Base-by-base conservation (phyloP, 2,329 filamentous ascomycete species). In the Aspergillus nomiae region DNA sequence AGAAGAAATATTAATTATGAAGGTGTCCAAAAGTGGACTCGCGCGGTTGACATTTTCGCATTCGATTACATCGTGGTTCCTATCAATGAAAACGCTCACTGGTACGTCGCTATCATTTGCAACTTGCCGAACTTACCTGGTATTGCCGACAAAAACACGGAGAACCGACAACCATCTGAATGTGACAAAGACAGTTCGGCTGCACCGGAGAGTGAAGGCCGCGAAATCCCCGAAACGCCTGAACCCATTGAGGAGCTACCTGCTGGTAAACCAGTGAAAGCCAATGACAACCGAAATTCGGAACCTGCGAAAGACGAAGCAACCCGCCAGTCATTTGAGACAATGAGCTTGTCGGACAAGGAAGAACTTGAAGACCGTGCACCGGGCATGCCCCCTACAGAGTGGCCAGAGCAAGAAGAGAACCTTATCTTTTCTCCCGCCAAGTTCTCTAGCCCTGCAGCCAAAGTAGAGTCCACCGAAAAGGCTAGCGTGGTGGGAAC, bases 101-200 rank as follows among this genome's bases (percentile, higher is more conserved):
- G 96, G 95, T 98, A 95, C 77, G 82, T 98, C 67, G 93, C 92
- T 16, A 94, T 99, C 61, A 94, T 99, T 58, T 97, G 92, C 84
- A 97, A 99, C 71, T 85, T 94, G 2, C 86, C 87, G 4, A 88
- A 85, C 58, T 82, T 95, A n/a, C 68, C 70, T 34, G 75, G 79
- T 9, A 65, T 66, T 14, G 34, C 58, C 11, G 63, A 63, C 10
- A 53, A 59, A 55, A 28, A 61, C 64, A 59, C 9, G 64, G 46
- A 58, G 61, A 19, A 43, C 43, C 48, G 1, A 34, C 26, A 11
- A 11, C 4, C 48, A 14, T 16, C 46, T 9, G 24, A 58, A 28
- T 59, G 50, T 19, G 57, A 63, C 26, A 62, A 69, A 45, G 61
- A 65, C 38, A 26, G 54, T 11, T 63, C 67, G 19, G 36, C 58